Percentiles rank a stretch among this genome's conserved stretches.
Evolutionary conservation across 2,329 filamentous ascomycete genomes (phyloP).

Genomic region (Peltaster fructicola): DNA sequence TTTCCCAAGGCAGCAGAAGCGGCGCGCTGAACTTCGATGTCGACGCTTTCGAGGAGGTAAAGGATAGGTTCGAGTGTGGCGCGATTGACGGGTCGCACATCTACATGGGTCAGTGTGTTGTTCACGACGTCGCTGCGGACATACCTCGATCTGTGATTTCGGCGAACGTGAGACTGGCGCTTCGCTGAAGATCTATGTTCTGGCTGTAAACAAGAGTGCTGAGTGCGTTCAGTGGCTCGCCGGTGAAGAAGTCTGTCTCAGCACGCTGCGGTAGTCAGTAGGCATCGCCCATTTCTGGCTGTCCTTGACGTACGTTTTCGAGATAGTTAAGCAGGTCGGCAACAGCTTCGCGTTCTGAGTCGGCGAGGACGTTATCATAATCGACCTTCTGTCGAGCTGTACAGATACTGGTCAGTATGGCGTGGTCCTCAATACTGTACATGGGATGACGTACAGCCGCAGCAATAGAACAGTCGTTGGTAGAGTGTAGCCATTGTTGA

Average conservation of each 20-base stretch:
- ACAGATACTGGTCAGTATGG: neutral
- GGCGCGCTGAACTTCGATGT: conserved; percentile 92
- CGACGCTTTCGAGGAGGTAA: conserved; percentile 81
- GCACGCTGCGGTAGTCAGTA: conserved; percentile 54
- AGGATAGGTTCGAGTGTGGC: conserved; percentile 93
- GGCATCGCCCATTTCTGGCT: too few relatives aligned
- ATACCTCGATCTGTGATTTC: conserved; percentile 96
- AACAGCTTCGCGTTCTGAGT: conserved; percentile 92
- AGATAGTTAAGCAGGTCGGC: conserved; percentile 89
- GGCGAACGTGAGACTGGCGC: conserved; percentile 93
- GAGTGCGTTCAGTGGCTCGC: conserved; percentile 80
- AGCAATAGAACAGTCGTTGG: conserved; percentile 17
- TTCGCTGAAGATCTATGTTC: conserved; percentile 93
- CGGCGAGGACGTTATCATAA: conserved; percentile 44
- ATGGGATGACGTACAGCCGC: conserved; percentile 12
- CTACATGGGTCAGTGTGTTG: conserved; percentile 29
- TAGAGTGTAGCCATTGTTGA: conserved; percentile 17
- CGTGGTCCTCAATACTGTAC: too few relatives aligned
- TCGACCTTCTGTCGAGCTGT: conserved; percentile 29
- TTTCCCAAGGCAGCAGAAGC: conserved; percentile 93
- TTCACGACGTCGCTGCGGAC: conserved; percentile 2
- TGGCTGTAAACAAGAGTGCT: conserved; percentile 96
- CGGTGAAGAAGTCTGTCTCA: conserved; percentile 96
- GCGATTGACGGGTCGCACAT: conserved; percentile 89
- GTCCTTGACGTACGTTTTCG: conserved; percentile 56